These are phyloP conservation scores for Chenopodium quinoa DNA, from an alignment of 148 eudicot species.

Conservation along the genomic window DNA sequence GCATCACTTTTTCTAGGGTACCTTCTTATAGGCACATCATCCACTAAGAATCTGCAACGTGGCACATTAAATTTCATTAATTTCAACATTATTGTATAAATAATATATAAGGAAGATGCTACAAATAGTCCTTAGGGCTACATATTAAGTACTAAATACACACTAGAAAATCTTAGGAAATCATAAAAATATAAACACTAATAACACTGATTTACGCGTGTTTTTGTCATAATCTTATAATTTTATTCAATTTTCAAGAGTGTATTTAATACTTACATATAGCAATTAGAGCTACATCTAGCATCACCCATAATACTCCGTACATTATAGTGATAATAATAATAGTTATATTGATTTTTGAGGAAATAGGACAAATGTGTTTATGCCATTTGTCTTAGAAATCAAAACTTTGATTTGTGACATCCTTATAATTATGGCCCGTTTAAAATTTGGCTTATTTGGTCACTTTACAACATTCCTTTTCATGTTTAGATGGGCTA, in stretches of 20 bases:
- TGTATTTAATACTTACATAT: too few relatives aligned
- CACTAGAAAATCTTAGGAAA: too few relatives aligned
- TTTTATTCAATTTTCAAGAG: too few relatives aligned
- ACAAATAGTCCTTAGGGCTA: too few relatives aligned
- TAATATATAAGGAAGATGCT: too few relatives aligned
- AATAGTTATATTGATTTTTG: neutral
- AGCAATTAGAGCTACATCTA: too few relatives aligned
- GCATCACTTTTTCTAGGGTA: conserved; percentile 73
- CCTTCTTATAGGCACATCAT: conserved; percentile 93
- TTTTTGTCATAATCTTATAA: too few relatives aligned
- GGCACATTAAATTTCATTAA: neutral
- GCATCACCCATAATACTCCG: too few relatives aligned
- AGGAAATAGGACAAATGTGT: neutral
- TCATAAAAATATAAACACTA: too few relatives aligned
- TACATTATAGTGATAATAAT: neutral
- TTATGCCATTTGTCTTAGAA: neutral
- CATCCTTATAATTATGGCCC: neutral
- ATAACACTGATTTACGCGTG: too few relatives aligned
- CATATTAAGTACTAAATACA: too few relatives aligned
- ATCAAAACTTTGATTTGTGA: neutral
- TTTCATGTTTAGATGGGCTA: neutral
- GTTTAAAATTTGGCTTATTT: neutral
- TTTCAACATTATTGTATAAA: neutral
- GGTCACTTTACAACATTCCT: neutral
- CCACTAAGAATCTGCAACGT: conserved; percentile 79